Evolutionary conservation across 2,329 filamentous ascomycete genomes (phyloP).

Genomic region (Davidsoniella neocaledoniae): DNA sequence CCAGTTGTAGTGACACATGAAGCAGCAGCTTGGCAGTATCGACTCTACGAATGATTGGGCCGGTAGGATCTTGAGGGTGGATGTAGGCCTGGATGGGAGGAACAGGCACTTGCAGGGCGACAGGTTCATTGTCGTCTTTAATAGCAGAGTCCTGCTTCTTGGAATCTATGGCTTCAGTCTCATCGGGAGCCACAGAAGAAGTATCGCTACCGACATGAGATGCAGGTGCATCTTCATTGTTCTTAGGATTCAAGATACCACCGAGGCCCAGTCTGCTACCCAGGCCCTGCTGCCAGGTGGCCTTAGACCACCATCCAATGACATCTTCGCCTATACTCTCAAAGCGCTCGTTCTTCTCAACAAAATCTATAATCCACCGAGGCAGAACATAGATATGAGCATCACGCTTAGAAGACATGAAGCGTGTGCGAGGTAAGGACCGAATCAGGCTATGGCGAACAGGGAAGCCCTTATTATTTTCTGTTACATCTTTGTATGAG

Average conservation of each 20-base stretch:
- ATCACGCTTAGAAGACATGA: constrained; percentile 73
- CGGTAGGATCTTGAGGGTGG: constrained; percentile 38
- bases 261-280: constrained; percentile 51
- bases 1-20: constrained; percentile 66
- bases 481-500: constrained; percentile 67
- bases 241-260: constrained; percentile 12
- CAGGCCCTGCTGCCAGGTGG: constrained; percentile 73
- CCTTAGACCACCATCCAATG: constrained; percentile 89
- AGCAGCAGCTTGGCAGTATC: constrained; percentile 75
- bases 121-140: constrained; percentile 12
- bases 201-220: constrained; percentile 10
- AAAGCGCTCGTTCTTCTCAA: constrained; percentile 61
- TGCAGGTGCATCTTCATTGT: constrained; percentile 1
- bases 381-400: constrained; percentile 93
- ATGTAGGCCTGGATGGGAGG: constrained; percentile 72
- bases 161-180: neutral
- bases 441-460: constrained; percentile 61
- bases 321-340: constrained; percentile 85
- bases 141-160: constrained; percentile 1
- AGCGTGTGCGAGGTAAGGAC: constrained; percentile 57
- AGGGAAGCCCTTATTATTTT: constrained; percentile 55
- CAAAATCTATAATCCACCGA: constrained; percentile 74
- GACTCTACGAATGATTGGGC: constrained; percentile 65
- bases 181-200: constrained; percentile 1
- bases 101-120: constrained; percentile 23